These are phyloP conservation scores for Osmanthus fragrans DNA, from an alignment of 257 asterid species.

Conservation along the genomic window DNA sequence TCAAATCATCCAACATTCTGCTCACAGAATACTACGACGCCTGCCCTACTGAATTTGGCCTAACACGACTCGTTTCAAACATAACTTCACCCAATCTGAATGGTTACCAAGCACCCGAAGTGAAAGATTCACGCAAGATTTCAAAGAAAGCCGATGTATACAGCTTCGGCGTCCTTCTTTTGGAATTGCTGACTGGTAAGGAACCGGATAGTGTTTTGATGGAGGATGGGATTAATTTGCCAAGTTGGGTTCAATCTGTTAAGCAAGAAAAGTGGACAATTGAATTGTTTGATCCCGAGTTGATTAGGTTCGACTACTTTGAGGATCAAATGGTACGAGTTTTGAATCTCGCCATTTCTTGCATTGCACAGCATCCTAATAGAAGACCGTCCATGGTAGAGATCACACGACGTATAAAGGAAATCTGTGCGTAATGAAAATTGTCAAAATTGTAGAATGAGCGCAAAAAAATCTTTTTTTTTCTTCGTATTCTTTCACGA, in stretches of 20 bases:
- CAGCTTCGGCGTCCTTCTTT: conserved; percentile 48
- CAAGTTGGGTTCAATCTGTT: conserved; percentile 44
- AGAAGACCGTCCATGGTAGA: conserved; percentile 47
- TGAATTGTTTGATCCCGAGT: conserved; percentile 43
- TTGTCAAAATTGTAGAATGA: too few relatives aligned
- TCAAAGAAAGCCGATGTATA: conserved; percentile 58
- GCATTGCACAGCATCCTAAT: conserved; percentile 40
- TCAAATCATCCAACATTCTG: conserved; percentile 62
- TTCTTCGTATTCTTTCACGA: too few relatives aligned
- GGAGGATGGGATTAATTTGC: conserved; percentile 48
- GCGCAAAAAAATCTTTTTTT: too few relatives aligned
- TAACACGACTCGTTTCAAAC: conserved; percentile 43
- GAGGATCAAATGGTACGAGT: conserved; percentile 44
- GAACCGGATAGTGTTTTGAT: conserved; percentile 30
- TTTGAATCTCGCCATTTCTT: conserved; percentile 46
- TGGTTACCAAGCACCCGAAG: conserved; percentile 62
- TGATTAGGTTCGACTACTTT: conserved; percentile 21
- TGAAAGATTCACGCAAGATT: conserved; percentile 27
- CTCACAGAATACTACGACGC: conserved; percentile 38
- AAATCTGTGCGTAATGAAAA: conserved; percentile 20
- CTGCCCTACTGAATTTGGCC: conserved; percentile 46
- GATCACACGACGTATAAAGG: conserved; percentile 28
- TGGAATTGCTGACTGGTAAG: conserved; percentile 51
- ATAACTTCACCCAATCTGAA: conserved; percentile 14
- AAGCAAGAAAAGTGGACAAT: conserved; percentile 34